A percentile compares a stretch with the other conserved stretches of the same genome.
phyloP scores from a whole-genome alignment of 2,329 filamentous ascomycete species.

The Alternaria hordeiaustralica region DNA sequence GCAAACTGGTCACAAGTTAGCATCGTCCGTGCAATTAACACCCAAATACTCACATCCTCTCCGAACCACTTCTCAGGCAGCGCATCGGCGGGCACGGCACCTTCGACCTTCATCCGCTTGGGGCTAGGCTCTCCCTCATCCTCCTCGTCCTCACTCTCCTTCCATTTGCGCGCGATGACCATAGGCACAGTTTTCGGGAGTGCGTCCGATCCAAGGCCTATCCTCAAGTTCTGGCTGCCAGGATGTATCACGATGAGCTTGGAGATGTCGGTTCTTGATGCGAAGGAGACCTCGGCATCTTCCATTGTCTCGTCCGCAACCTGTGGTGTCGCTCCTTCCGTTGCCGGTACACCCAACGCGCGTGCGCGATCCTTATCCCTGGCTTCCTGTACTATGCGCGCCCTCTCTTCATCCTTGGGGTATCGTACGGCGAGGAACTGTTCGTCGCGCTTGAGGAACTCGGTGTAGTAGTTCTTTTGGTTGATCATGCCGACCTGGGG shows the following conservation, averaged over 20 bases:
- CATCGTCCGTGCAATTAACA: background rate
- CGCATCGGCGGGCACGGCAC: constrained; percentile 65
- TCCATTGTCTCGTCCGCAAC: constrained; percentile 39
- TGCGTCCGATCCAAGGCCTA: constrained; percentile 94
- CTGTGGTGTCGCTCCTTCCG: constrained; percentile 32
- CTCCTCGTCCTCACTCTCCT: constrained; percentile 82
- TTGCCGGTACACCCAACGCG: constrained; percentile 70
- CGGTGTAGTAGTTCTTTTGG: constrained; percentile 95
- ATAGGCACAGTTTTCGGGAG: constrained; percentile 93
- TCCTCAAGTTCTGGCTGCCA: constrained; percentile 92
- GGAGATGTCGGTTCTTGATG: constrained; percentile 68
- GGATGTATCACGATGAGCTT: constrained; percentile 95
- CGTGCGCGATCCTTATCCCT: constrained; percentile 87
- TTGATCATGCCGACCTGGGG: constrained; percentile 93
- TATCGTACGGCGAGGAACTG: constrained; percentile 89
- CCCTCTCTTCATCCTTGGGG: constrained; percentile 84
- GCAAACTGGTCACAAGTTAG: constrained; percentile 51
- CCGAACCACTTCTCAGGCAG: constrained; percentile 83
- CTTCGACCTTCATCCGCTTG: constrained; percentile 67
- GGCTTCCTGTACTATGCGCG: constrained; percentile 81
- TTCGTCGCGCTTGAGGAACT: constrained; percentile 98
- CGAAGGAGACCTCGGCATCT: constrained; percentile 36
- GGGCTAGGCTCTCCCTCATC: constrained; percentile 79
- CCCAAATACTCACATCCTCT: constrained; percentile 66
- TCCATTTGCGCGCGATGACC: constrained; percentile 82